These are phyloP conservation scores for Boletellus ananas DNA, from an alignment of 768 basidiomycete genomes.

Conservation along the genomic window DNA sequence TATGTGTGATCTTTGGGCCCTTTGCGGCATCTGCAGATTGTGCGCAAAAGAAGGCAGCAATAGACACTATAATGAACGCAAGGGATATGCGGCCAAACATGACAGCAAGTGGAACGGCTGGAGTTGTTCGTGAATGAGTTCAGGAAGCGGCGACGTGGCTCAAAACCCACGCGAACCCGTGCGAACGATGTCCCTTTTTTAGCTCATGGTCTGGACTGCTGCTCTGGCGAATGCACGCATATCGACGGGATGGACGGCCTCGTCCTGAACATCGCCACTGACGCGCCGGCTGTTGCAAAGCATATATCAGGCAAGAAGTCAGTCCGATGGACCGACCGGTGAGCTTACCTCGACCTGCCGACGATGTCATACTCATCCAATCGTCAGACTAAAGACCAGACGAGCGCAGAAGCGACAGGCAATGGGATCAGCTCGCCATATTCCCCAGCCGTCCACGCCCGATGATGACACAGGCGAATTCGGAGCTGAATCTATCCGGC, in stretches of 20 bases:
- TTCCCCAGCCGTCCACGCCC: constrained; percentile 5
- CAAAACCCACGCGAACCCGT: constrained; percentile 1
- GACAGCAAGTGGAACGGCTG: constrained; percentile 3
- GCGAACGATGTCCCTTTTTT: constrained; percentile 25
- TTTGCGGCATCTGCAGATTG: constrained; percentile 77
- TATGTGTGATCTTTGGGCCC: constrained; percentile 86
- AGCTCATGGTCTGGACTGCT: not conserved
- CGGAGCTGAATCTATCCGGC: constrained; percentile 31
- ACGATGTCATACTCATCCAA: constrained; percentile 1
- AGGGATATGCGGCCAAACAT: constrained; percentile 64
- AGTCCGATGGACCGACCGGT: constrained; percentile 80
- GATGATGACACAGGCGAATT: constrained; percentile 16
- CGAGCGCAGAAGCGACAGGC: constrained; percentile 61
- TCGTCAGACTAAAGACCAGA: constrained; percentile 66
- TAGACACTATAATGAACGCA: constrained; percentile 55
- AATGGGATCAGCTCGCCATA: constrained; percentile 28
- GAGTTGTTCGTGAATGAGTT: not conserved
- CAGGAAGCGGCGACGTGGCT: constrained; percentile 25
- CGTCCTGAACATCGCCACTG: constrained; percentile 64
- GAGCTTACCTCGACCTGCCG: constrained; percentile 15
- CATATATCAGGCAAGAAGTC: constrained; percentile 45
- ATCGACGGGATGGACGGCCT: constrained; percentile 56
- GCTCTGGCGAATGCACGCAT: not conserved
- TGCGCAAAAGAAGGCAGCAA: constrained; percentile 68
- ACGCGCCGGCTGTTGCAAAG: constrained; percentile 28